Conservation (phyloP, 352 stramenopile genomes). For the Peronospora farinosa region DNA sequence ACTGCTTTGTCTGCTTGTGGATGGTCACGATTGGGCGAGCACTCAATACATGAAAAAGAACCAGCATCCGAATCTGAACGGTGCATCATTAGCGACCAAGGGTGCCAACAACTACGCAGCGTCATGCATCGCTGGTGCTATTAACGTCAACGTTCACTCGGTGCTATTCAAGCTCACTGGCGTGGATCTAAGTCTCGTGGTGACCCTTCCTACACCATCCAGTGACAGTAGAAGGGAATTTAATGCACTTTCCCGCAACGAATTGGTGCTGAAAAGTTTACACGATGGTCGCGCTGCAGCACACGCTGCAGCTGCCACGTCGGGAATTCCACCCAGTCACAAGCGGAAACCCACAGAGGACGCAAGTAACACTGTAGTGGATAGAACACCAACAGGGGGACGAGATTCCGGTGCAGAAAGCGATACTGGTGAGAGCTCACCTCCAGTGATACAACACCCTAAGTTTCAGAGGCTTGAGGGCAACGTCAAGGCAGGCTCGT, state of each 20-base stretch:
- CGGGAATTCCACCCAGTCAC: slow-evolving; percentile 25
- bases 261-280: slow-evolving; percentile 48
- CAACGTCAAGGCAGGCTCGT: slow-evolving; percentile 41
- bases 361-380: slow-evolving; percentile 10
- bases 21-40: slow-evolving; percentile 78
- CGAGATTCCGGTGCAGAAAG: slow-evolving; percentile 25
- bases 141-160: slow-evolving; percentile 60
- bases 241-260: slow-evolving; percentile 48
- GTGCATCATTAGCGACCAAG: slow-evolving; percentile 53
- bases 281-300: slow-evolving; percentile 27
- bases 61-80: slow-evolving; percentile 39
- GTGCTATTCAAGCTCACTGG: slow-evolving; percentile 74
- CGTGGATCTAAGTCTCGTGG: slow-evolving; percentile 54
- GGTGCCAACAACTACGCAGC: slow-evolving; percentile 69
- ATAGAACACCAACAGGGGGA: slow-evolving; percentile 14
- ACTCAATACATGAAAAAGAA: slow-evolving; percentile 83
- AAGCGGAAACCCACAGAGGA: slow-evolving; percentile 55
- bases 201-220: slow-evolving; percentile 22
- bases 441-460: slow-evolving; percentile 30
- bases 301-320: slow-evolving; percentile 6
- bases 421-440: slow-evolving; percentile 22
- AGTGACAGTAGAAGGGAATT: slow-evolving; percentile 24
- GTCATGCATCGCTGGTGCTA: slow-evolving; percentile 62
- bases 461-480: slow-evolving; percentile 49
- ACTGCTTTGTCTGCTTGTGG: slow-evolving; percentile 64